These are phyloP conservation scores for Chrysanthemum seticuspe DNA, from an alignment of 129 eudicot species.

Conservation along the genomic window DNA sequence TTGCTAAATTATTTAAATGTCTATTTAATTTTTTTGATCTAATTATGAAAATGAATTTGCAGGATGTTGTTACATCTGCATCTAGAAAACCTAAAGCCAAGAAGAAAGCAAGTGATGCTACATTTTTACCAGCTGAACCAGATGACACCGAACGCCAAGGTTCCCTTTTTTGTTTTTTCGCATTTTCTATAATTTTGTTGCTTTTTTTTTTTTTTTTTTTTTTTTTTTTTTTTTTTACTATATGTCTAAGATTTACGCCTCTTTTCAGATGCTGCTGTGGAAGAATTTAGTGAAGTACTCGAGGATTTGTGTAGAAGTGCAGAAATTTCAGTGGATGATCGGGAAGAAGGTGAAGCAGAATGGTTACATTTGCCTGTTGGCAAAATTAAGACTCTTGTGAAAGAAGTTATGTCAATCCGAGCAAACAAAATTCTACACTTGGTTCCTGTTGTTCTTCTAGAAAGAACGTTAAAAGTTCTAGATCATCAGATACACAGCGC, in stretches of 20 bases:
- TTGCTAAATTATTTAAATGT: constrained; percentile 1
- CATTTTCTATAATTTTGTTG: background rate
- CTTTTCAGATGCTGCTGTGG: constrained; percentile 60
- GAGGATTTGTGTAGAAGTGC: constrained; percentile 77
- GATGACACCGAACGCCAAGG: constrained; percentile 70
- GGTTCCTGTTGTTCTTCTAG: constrained; percentile 70
- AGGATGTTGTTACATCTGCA: constrained; percentile 65
- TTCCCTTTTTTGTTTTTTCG: constrained; percentile 19
- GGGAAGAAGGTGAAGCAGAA: constrained; percentile 88
- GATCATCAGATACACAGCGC: constrained; percentile 95
- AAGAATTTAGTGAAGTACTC: constrained; percentile 68
- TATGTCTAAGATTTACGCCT: constrained; percentile 20
- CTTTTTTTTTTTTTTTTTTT: background rate
- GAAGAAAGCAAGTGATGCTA: constrained; percentile 59
- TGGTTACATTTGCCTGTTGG: constrained; percentile 69
- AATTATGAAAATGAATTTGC: constrained; percentile 29
- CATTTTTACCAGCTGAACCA: constrained; percentile 37
- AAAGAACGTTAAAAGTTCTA: constrained; percentile 61
- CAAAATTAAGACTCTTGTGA: constrained; percentile 59
- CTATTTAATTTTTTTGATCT: constrained; percentile 4
- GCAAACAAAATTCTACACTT: constrained; percentile 61
- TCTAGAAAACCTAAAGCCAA: constrained; percentile 76
- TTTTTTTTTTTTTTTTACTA: background rate
- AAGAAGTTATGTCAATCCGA: constrained; percentile 74
- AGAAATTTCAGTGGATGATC: constrained; percentile 71